Base-by-base conservation (phyloP, 352 stramenopile genomes). In the Plasmopara muralis region DNA sequence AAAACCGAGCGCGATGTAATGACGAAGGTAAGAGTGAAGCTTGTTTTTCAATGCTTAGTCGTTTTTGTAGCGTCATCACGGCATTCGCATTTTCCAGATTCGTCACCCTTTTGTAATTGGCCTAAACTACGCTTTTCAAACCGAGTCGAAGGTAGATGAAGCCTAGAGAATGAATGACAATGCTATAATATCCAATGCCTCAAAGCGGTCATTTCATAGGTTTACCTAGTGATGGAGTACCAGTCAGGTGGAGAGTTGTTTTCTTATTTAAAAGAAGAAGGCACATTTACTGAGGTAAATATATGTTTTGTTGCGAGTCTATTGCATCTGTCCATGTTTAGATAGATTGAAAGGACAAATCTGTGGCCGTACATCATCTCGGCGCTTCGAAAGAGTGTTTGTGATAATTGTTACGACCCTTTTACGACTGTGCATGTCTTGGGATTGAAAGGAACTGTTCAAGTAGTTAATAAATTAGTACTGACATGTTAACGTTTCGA, bases 1-100 rank as follows among this genome's bases (percentile, higher is more conserved):
- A 75, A 75, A 39, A 82, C 76, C 0, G 83, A 93, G 60, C 75
- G 83, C n/a, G 77, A 93, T 25, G 77, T 93, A 30, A 90, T 93
- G 83, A 89, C 76, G 15, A 89, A 83, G 72, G 75, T 87, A 37
- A 41, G 9, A 28, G 47, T 29, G 18, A 28, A 16, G 9, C 20
- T 1, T 25, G 14, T 9, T 47, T 16, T 6, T 48, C 43, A n/a
- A 47, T 43, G 20, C 12, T 15, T 47, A 5, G 28, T 0, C 7
- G 9, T 42, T 28, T 31, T 39, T 28, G 9, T 6, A 13, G n/a
- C 6, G 20, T 34, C 20, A 61, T 20, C 15, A 6, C 9, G 20
- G 20, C 20, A 25, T 25, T 3, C 20, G 20, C 20, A 25, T 25
- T 25, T 35, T 60, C 25, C 47, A 92, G 78, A 81, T 92, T 56